phyloP scores from a whole-genome alignment of 352 stramenopile species.

The Phytophthora kernoviae region DNA sequence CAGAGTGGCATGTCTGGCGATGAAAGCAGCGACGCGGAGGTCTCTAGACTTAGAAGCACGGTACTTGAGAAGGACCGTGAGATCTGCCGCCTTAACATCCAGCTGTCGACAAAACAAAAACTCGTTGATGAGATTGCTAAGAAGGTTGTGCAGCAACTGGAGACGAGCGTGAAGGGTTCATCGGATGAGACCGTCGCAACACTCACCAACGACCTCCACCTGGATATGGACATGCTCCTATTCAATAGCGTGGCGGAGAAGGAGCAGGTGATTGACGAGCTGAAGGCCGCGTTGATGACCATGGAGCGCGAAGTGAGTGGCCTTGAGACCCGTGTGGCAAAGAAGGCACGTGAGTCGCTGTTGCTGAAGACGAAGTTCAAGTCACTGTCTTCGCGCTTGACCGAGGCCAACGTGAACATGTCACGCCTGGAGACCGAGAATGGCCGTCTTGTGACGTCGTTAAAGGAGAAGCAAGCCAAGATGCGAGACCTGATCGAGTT shows the following conservation, averaged over 20 bases:
- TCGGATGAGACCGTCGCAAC: constrained; percentile 20
- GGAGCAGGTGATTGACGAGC: constrained; percentile 67
- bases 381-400: constrained; percentile 56
- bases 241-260: constrained; percentile 78
- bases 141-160: constrained; percentile 62
- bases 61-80: constrained; percentile 82
- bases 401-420: constrained; percentile 47
- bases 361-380: constrained; percentile 65
- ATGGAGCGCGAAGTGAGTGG: constrained; percentile 75
- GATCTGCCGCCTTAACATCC: constrained; percentile 81
- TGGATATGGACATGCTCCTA: constrained; percentile 78
- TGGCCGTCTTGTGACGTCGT: constrained; percentile 43
- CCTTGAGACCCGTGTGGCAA: constrained; percentile 56
- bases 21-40: constrained; percentile 35
- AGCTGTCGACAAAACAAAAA: constrained; percentile 83
- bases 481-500: constrained; percentile 61
- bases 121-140: constrained; percentile 76
- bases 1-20: constrained; percentile 37
- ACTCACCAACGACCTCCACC: constrained; percentile 35
- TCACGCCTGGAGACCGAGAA: constrained; percentile 65
- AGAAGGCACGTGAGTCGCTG: constrained; percentile 59
- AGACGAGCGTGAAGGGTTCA: constrained; percentile 20
- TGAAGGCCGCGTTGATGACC: constrained; percentile 59
- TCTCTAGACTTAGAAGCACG: constrained; percentile 48
- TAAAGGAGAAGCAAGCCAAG: constrained; percentile 65